Evolutionary conservation across 2,329 filamentous ascomycete genomes (phyloP).

Genomic region (Colletotrichum magnum): DNA sequence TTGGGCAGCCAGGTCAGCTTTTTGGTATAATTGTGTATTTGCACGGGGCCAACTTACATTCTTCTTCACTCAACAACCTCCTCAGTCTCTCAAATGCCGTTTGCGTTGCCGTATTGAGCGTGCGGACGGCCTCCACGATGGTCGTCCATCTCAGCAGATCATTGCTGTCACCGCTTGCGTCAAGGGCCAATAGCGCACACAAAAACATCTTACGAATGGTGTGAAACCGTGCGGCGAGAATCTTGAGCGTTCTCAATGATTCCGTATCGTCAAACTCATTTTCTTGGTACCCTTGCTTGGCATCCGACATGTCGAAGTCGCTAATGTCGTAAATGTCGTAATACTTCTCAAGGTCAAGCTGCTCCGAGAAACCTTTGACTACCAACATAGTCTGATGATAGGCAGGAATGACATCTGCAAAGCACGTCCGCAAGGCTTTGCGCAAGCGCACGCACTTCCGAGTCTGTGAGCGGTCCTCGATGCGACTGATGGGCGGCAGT

Average conservation of each 20-base stretch:
- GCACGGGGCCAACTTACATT: constrained; percentile 68
- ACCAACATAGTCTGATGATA: constrained; percentile 79
- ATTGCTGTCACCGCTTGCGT: constrained; percentile 82
- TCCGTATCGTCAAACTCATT: constrained; percentile 82
- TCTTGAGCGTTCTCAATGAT: constrained; percentile 84
- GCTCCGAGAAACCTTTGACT: constrained; percentile 81
- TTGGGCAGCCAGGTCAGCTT: constrained; percentile 35
- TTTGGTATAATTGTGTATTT: too few species aligned
- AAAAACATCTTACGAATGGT: constrained; percentile 87
- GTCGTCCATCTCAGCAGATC: constrained; percentile 86
- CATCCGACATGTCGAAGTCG: constrained; percentile 79
- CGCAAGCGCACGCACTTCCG: constrained; percentile 86
- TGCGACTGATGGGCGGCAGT: constrained; percentile 89
- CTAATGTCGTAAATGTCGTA: constrained; percentile 90
- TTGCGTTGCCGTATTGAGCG: constrained; percentile 73
- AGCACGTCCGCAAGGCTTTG: constrained; percentile 78
- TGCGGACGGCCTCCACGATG: constrained; percentile 81
- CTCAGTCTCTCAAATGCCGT: constrained; percentile 76
- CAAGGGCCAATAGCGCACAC: constrained; percentile 89
- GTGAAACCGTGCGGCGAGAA: constrained; percentile 84
- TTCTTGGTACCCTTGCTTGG: constrained; percentile 74
- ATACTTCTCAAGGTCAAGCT: constrained; percentile 89
- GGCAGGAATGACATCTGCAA: constrained; percentile 78
- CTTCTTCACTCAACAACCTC: constrained; percentile 81
- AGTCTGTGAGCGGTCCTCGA: constrained; percentile 86